Evolutionary conservation across 805 yeast genomes (phyloP), one percentile per base, ranked within the genome.

Genomic region (Sungouiella thailandica): DNA sequence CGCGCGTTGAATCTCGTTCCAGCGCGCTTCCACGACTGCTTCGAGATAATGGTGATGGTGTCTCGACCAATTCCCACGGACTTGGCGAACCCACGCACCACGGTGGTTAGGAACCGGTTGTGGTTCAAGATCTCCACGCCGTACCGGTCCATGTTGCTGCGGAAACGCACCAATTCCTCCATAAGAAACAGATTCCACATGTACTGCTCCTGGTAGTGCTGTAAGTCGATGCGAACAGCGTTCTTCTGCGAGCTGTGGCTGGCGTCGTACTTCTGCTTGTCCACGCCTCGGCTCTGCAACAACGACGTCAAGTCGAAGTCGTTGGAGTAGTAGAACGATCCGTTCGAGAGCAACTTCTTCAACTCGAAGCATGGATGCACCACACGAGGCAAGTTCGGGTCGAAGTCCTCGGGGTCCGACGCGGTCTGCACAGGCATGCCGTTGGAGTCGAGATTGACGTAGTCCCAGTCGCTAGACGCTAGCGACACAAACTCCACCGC

Each of bases 151-250:
- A 87, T 61, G 36, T 82, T 81, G 41, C 80, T 71, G 40, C 95
- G 69, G 58, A 83, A 89, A 29, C 75, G 71, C 41, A 86, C 67
- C 32, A 90, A 72, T 42, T 87, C 95, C 35, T 79, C 73, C 80
- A 89, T 81, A 80, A 93, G 76, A 55, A 84, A 90, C 6, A 83
- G 74, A 56, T 93, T 93, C 98, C 99, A 93, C 97, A 93, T 90
- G 54, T 84, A 93, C 46, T 88, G 89, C 31, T 77, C 78, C 53
- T 83, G 90, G 46, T 76, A 81, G 29, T 83, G 67, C 18, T 53
- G 53, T 4, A 39, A 41, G 20, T 38, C 34, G 25, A 34, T 35
- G 7, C 34, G 34, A 2, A 44, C 33, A 17, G 29, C 28, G 7
- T 38, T 40, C 7, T 17, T 24, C 1, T 32, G 31, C 9, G 36